phyloP scores from a whole-genome alignment of 2,329 filamentous ascomycete species.

The Phyllosticta citriasiana region DNA sequence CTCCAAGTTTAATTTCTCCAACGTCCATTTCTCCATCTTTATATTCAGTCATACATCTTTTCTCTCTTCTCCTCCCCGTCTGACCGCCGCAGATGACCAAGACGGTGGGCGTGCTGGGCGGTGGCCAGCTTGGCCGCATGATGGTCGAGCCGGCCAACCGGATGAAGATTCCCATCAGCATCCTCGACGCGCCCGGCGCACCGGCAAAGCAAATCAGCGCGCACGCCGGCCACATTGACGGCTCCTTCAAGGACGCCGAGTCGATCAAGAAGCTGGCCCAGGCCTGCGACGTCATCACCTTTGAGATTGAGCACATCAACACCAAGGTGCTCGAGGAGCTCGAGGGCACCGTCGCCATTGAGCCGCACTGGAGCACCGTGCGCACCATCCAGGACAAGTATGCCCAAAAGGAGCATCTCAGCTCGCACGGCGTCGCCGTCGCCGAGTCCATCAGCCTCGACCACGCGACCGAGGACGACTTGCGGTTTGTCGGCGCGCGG shows the following conservation, averaged over 20 bases:
- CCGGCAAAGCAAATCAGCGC: conserved; percentile 81
- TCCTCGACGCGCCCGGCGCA: conserved; percentile 66
- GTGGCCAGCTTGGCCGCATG: conserved; percentile 73
- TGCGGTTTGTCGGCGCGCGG: conserved; percentile 52
- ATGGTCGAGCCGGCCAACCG: conserved; percentile 75
- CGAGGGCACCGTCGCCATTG: conserved; percentile 51
- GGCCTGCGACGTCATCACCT: conserved; percentile 70
- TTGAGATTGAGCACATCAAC: conserved; percentile 93
- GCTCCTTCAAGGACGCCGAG: conserved; percentile 76
- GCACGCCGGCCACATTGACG: conserved; percentile 63
- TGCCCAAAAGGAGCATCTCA: conserved; percentile 73
- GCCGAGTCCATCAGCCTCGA: conserved; percentile 60
- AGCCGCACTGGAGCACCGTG: conserved; percentile 80
- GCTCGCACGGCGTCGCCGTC: conserved; percentile 57
- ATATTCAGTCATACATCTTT: background rate
- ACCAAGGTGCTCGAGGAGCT: conserved; percentile 84
- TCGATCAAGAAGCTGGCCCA: conserved; percentile 72
- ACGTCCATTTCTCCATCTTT: background rate
- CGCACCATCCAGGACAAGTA: conserved; percentile 91
- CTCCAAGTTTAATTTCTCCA: no score
- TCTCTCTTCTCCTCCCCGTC: background rate
- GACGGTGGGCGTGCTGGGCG: conserved; percentile 31
- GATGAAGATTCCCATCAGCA: conserved; percentile 67
- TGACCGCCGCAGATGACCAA: conserved; percentile 9
- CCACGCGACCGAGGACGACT: conserved; percentile 46